Percentiles rank a stretch among this genome's conserved stretches.
These are phyloP conservation scores for Colletotrichum tropicicola DNA, from an alignment of 2,329 filamentous ascomycete species.

Conservation along the genomic window DNA sequence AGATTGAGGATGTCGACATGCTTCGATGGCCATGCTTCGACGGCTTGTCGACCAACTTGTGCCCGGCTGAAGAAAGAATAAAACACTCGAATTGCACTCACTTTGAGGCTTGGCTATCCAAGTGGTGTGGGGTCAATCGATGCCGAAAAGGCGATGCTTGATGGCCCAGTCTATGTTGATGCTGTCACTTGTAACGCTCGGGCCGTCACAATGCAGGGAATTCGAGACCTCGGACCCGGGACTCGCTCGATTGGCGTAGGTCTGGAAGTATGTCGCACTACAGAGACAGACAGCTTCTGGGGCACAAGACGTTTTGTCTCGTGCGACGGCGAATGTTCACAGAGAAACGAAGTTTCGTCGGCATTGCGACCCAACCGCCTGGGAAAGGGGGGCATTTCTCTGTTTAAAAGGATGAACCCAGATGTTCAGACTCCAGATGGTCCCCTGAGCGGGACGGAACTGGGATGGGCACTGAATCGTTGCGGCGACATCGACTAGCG, in stretches of 20 bases:
- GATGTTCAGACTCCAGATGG: neutral
- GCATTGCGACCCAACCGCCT: neutral
- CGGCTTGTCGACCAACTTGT: too few species aligned
- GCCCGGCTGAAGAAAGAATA: too few species aligned
- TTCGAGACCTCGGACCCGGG: slow-evolving; percentile 6
- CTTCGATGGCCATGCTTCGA: too few species aligned
- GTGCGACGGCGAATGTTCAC: neutral
- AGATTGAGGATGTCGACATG: too few species aligned
- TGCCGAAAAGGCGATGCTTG: neutral
- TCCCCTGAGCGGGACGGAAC: neutral
- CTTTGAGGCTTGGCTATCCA: too few species aligned
- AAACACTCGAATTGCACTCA: too few species aligned
- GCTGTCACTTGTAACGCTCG: neutral
- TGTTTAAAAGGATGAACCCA: slow-evolving; percentile 11
- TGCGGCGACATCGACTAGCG: slow-evolving; percentile 23
- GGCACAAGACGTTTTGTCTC: neutral
- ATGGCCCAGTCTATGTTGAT: too few species aligned
- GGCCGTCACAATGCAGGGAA: neutral
- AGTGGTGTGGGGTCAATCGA: neutral
- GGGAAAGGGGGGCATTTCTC: neutral
- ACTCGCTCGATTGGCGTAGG: neutral
- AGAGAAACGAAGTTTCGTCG: neutral
- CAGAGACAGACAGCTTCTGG: neutral
- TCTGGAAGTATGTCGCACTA: neutral
- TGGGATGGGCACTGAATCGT: slow-evolving; percentile 17